Percentiles rank a stretch among this genome's conserved stretches.
phyloP scores from a whole-genome alignment of 768 basidiomycete genomes.

The Amanita inopinata region DNA sequence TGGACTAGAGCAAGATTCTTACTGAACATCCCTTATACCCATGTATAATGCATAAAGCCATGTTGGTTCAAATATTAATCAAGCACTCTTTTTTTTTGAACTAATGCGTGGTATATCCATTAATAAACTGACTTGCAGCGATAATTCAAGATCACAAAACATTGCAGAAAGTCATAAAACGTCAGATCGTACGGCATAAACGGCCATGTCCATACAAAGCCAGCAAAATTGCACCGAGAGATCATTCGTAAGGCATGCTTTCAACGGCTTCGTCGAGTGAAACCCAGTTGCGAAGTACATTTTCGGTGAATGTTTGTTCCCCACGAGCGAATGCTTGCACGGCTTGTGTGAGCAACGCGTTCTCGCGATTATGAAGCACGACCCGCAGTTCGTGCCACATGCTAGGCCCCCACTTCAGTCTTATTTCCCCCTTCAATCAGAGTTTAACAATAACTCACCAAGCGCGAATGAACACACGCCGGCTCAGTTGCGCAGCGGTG shows the following conservation, averaged over 20 bases:
- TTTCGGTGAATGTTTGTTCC: conserved; percentile 60
- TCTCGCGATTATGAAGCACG: conserved; percentile 85
- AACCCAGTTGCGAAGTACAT: conserved; percentile 61
- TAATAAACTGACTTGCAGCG: background rate
- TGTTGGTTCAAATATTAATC: background rate
- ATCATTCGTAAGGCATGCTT: conserved; percentile 79
- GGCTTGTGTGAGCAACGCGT: conserved; percentile 64
- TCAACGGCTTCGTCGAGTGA: conserved; percentile 62
- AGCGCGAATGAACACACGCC: conserved; percentile 81
- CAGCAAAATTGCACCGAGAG: background rate
- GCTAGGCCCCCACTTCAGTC: conserved; percentile 25
- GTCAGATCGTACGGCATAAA: background rate
- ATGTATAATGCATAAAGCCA: too few species aligned
- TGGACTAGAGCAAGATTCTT: conserved; percentile 37
- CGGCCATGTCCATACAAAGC: background rate
- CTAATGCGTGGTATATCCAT: background rate
- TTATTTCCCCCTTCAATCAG: background rate
- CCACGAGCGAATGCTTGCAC: conserved; percentile 67
- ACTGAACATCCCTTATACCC: background rate
- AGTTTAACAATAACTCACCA: conserved; percentile 38
- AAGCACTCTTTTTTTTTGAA: too few species aligned
- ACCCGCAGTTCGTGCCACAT: conserved; percentile 96
- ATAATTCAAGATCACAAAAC: conserved; percentile 3
- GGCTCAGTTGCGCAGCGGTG: conserved; percentile 62
- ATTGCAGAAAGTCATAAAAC: background rate